phyloP scores from a whole-genome alignment of 148 eudicot genomes.

The Camellia granthamiana region DNA sequence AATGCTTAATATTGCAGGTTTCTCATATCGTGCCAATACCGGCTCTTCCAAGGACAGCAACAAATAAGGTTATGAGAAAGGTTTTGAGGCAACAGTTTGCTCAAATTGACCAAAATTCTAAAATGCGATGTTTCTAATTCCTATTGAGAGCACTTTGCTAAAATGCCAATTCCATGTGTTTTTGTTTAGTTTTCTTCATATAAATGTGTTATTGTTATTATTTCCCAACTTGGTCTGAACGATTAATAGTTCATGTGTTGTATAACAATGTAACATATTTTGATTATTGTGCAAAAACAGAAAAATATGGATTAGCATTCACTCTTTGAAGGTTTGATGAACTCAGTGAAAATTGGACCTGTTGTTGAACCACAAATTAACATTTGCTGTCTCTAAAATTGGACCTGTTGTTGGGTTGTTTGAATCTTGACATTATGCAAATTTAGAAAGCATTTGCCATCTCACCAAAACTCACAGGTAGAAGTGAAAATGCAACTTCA shows the following conservation, averaged over 20 bases:
- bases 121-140: conserved; percentile 30
- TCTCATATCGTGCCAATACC: conserved; percentile 44
- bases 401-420: too few relatives aligned
- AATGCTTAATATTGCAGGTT: conserved; percentile 48
- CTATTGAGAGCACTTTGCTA: neutral
- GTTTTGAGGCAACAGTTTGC: conserved; percentile 71
- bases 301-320: neutral
- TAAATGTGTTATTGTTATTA: neutral
- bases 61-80: conserved; percentile 95
- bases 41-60: conserved; percentile 91
- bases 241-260: too few relatives aligned
- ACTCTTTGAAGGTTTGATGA: too few relatives aligned
- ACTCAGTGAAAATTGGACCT: too few relatives aligned
- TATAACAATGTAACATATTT: too few relatives aligned
- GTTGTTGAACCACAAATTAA: too few relatives aligned
- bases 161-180: neutral
- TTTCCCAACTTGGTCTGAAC: too few relatives aligned
- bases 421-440: too few relatives aligned
- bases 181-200: neutral
- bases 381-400: too few relatives aligned
- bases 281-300: neutral
- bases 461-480: too few relatives aligned
- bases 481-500: too few relatives aligned
- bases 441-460: too few relatives aligned
- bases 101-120: conserved; percentile 36